phyloP scores from a whole-genome alignment of 768 basidiomycete genomes.

The Hemileccinum impolitum region DNA sequence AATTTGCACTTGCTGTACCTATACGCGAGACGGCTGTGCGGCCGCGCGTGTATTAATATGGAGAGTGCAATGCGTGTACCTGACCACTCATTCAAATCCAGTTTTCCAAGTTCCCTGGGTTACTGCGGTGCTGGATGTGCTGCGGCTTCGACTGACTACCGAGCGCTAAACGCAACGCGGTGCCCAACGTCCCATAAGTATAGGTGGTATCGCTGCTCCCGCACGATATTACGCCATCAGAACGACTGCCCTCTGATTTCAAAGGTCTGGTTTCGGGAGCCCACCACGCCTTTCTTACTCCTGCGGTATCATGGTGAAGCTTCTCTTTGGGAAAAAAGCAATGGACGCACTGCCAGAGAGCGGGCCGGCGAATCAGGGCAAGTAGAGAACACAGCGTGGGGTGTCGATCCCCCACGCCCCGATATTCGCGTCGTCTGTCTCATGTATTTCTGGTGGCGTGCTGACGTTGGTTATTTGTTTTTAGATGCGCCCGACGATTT shows the following conservation, averaged over 20 bases:
- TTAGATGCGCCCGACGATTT: conserved; percentile 3
- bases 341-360: too few relatives aligned
- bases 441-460: neutral
- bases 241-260: too few relatives aligned
- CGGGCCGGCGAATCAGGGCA: conserved; percentile 2
- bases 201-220: neutral
- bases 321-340: conserved; percentile 3
- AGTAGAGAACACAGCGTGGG: neutral
- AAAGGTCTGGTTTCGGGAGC: neutral
- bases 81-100: too few relatives aligned
- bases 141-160: neutral
- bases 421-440: neutral
- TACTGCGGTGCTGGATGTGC: neutral
- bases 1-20: too few relatives aligned
- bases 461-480: neutral
- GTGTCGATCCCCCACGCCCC: neutral
- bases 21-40: too few relatives aligned
- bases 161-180: neutral
- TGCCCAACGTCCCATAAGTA: neutral
- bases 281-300: neutral
- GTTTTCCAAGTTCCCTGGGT: too few relatives aligned
- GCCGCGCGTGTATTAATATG: neutral
- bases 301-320: conserved; percentile 7
- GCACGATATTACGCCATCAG: neutral
- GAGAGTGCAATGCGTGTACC: too few relatives aligned